phyloP scores from a whole-genome alignment of 2,329 filamentous ascomycete genomes.

The Trichoderma cornu-damae region DNA sequence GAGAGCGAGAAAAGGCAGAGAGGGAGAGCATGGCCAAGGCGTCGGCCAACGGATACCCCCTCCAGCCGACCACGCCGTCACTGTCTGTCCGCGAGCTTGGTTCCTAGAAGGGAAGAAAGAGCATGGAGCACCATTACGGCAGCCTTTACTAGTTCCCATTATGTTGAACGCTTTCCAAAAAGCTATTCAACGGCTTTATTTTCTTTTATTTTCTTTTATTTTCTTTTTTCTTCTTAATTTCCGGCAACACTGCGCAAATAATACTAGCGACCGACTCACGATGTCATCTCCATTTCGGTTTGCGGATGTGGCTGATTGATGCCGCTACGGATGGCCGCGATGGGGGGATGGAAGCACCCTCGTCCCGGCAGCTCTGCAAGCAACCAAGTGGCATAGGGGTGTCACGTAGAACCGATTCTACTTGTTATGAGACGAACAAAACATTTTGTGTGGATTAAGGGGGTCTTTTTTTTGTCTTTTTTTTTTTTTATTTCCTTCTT shows the following conservation, averaged over 20 bases:
- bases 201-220: background rate
- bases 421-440: background rate
- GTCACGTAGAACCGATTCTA: background rate
- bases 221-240: background rate
- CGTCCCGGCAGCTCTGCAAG: background rate
- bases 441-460: background rate
- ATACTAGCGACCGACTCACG: conserved; percentile 1
- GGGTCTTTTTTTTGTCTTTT: background rate
- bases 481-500: background rate
- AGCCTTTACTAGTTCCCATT: background rate
- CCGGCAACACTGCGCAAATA: background rate
- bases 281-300: background rate
- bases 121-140: background rate
- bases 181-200: conserved; percentile 5
- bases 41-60: conserved; percentile 33
- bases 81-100: conserved; percentile 37
- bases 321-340: background rate
- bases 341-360: background rate
- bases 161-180: background rate
- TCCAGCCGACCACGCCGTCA: conserved; percentile 36
- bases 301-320: background rate
- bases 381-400: background rate
- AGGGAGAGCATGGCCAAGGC: conserved; percentile 52
- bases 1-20: conserved; percentile 76
- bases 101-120: conserved; percentile 23